These are phyloP conservation scores for Angomonas deanei DNA, from an alignment of 208 protist genomes.

Conservation along the genomic window DNA sequence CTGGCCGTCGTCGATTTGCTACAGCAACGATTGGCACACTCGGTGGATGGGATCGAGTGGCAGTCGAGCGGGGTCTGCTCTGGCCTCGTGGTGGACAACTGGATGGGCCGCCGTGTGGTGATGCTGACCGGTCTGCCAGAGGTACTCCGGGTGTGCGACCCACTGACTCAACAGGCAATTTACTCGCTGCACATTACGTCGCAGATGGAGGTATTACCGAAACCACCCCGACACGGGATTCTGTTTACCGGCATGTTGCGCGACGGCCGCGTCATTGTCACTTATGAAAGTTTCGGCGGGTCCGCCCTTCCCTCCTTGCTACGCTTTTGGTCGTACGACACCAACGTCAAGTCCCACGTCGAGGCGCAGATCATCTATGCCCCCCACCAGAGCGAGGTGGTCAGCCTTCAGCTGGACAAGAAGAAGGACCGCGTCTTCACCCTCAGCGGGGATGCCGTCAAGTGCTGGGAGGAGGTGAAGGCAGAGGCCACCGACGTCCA, in stretches of 20 bases:
- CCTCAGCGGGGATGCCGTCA: constrained; percentile 51
- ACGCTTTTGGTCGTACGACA: constrained; percentile 79
- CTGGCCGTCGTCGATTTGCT: constrained; percentile 64
- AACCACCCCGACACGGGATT: constrained; percentile 67
- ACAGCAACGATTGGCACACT: constrained; percentile 49
- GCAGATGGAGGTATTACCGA: constrained; percentile 78
- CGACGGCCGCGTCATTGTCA: constrained; percentile 63
- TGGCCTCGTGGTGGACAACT: constrained; percentile 66
- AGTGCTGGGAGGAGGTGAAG: constrained; percentile 68
- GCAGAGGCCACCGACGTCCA: constrained; percentile 53
- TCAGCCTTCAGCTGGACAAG: constrained; percentile 56
- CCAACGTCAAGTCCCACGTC: constrained; percentile 42
- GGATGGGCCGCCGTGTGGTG: constrained; percentile 65
- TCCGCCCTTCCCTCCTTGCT: constrained; percentile 58
- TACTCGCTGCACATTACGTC: constrained; percentile 87
- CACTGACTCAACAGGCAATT: constrained; percentile 77
- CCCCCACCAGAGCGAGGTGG: constrained; percentile 54
- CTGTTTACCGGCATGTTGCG: constrained; percentile 64
- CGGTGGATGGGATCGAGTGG: constrained; percentile 82
- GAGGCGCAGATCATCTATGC: constrained; percentile 72
- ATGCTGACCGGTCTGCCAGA: constrained; percentile 76
- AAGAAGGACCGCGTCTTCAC: constrained; percentile 65
- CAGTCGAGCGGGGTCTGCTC: constrained; percentile 49
- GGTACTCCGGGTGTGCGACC: constrained; percentile 80
- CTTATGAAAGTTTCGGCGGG: constrained; percentile 69